Base-by-base conservation (phyloP, 805 yeast genomes). In the Nematodospora valgi region DNA sequence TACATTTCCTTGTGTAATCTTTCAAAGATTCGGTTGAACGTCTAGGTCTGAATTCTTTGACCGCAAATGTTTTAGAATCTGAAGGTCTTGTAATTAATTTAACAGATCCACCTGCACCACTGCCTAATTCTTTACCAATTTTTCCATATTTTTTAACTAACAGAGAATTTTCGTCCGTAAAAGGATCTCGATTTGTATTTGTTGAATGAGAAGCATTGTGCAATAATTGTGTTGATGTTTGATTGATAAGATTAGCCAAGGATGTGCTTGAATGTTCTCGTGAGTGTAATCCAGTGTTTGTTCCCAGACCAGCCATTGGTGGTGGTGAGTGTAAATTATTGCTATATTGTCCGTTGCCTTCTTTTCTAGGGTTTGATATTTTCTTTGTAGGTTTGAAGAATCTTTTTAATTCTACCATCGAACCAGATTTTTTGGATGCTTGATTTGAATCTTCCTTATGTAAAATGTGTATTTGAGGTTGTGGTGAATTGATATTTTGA, bases 91-190 rank as follows among this genome's bases (percentile, higher is more conserved):
- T 80, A 30, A 86, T 82, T 32, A 88, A 67, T 49, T 80, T 78
- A 22, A 89, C 97, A 11, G 82, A 74, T 4, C 97, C 97, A 32
- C 97, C 97, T 2, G 96, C 96, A 35, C 97, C 97, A 14, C 93
- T 93, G 37, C 96, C 97, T 31, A 89, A 69, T 39, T 77, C 84
- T 43, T 87, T 91, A 35, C 95, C 95, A 36, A 83, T 80, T 54
- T 81, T 84, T 34, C 82, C 76, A 57, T 87, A 88, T 46, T 88
- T 68, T 51, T 82, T 86, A 26, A 83, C 76, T 46, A 82, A 80
- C 1, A 89, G 88, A 48, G 54, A 54, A 24, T 59, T 56, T 39
- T 56, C 63, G 44, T 64, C 64, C 9, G 66, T 59, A 34, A 39
- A 57, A 5, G 64, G 62, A 35, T 57, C 71, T 34, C 63, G 53